Percentiles rank a stretch among this genome's conserved stretches.
Conservation (phyloP, 1,139 yeast species). For the Hyphopichia burtonii region DNA sequence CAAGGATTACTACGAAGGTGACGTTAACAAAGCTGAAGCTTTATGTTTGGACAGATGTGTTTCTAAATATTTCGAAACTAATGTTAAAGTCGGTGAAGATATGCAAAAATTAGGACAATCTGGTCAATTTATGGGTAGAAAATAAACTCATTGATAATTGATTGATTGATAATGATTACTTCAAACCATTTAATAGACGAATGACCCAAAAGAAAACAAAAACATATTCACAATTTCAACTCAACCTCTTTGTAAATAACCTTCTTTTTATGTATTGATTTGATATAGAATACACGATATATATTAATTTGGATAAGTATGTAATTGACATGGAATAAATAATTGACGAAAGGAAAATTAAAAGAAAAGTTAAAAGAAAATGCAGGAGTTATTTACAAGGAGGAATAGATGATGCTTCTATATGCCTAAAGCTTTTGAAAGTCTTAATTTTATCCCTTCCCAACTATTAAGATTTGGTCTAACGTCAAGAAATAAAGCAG, state of each 20-base stretch:
- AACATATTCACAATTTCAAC: too few species aligned
- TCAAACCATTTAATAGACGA: not conserved
- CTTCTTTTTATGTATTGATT: not conserved
- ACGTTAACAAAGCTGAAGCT: slow-evolving; percentile 79
- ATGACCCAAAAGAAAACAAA: too few species aligned
- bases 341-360: not conserved
- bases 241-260: slow-evolving; percentile 1
- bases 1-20: slow-evolving; percentile 67
- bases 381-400: not conserved
- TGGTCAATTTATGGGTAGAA: slow-evolving; percentile 53
- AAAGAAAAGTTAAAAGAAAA: not conserved
- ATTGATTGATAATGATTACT: not conserved
- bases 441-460: slow-evolving; percentile 77
- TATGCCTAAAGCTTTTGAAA: slow-evolving; percentile 57
- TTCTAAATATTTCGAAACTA: slow-evolving; percentile 92
- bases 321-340: not conserved
- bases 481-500: slow-evolving; percentile 71
- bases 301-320: too few species aligned
- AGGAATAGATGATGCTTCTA: not conserved
- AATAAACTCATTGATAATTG: slow-evolving; percentile 14
- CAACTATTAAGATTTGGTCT: slow-evolving; percentile 81
- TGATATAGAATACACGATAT: not conserved
- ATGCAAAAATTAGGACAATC: slow-evolving; percentile 74
- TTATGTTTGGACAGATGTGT: slow-evolving; percentile 97
- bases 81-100: slow-evolving; percentile 92